A percentile compares a stretch with the other conserved stretches of the same genome.
Evolutionary conservation across 2,329 filamentous ascomycete species (phyloP).

Genomic region (Cryphonectria parasitica): DNA sequence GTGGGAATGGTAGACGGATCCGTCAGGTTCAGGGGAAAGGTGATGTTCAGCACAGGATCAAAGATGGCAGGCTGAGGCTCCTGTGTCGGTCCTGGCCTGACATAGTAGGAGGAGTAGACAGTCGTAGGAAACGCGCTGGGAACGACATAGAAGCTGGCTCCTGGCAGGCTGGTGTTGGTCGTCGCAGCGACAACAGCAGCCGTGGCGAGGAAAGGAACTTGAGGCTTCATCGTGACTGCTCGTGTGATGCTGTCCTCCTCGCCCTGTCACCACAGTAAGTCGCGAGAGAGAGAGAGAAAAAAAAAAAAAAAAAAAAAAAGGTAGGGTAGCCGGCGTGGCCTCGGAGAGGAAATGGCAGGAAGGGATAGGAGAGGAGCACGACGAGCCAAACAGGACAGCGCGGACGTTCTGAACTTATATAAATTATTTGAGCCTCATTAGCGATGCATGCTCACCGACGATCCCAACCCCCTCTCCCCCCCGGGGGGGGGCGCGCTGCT

Average conservation of each 20-base stretch:
- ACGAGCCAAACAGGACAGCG: not conserved
- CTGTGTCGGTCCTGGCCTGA: constrained; percentile 37
- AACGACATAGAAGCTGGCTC: constrained; percentile 44
- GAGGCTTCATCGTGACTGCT: constrained; percentile 20
- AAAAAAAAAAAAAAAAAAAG: no score
- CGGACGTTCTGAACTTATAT: not conserved
- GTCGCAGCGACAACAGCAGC: constrained; percentile 16
- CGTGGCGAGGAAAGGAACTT: constrained; percentile 24
- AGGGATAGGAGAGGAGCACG: not conserved
- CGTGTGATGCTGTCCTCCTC: not conserved
- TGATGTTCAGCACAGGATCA: constrained; percentile 58
- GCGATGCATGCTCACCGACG: constrained; percentile 1
- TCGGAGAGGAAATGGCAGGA: not conserved
- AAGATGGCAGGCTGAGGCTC: constrained; percentile 47
- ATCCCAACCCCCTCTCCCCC: constrained; percentile 1
- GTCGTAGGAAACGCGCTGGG: constrained; percentile 54
- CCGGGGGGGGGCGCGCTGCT: no score
- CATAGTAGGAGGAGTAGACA: constrained; percentile 54
- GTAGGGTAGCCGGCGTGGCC: not conserved
- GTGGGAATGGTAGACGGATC: constrained; percentile 55
- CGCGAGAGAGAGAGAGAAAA: not conserved
- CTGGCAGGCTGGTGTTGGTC: constrained; percentile 36
- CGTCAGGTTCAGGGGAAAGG: constrained; percentile 58
- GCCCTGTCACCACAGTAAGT: not conserved
- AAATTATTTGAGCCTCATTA: constrained; percentile 11